These are phyloP conservation scores for Globisporangium carolinianum DNA, from an alignment of 352 stramenopile genomes.

Conservation along the genomic window DNA sequence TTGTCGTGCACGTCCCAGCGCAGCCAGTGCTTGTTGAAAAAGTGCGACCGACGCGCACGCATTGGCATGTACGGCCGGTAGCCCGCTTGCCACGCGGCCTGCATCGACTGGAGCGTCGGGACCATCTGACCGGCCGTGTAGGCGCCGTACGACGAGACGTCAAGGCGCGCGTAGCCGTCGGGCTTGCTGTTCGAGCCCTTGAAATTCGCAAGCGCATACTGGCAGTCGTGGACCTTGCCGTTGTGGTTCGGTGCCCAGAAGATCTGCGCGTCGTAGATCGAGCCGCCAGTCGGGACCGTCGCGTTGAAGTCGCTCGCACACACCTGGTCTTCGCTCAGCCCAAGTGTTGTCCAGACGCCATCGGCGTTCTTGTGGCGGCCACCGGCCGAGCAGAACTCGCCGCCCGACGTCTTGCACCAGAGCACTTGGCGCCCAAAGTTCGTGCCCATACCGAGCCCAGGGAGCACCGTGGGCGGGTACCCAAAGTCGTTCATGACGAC, in stretches of 20 bases:
- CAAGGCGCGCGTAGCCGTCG: constrained; percentile 19
- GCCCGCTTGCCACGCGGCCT: constrained; percentile 25
- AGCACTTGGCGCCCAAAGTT: constrained; percentile 65
- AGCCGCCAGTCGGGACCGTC: constrained; percentile 19
- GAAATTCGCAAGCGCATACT: constrained; percentile 60
- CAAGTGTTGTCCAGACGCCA: constrained; percentile 17
- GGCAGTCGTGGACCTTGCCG: constrained; percentile 49
- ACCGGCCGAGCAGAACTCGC: constrained; percentile 41
- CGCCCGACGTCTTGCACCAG: constrained; percentile 65
- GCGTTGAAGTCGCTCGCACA: constrained; percentile 23
- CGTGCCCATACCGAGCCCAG: constrained; percentile 41
- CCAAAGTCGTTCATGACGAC: constrained; percentile 87
- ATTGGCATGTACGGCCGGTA: constrained; percentile 75
- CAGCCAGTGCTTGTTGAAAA: constrained; percentile 68
- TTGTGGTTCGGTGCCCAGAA: constrained; percentile 43
- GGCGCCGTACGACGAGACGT: constrained; percentile 21
- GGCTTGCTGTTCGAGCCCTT: constrained; percentile 19
- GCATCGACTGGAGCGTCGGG: constrained; percentile 49
- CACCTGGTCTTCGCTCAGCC: constrained; percentile 11
- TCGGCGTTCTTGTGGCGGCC: constrained; percentile 16
- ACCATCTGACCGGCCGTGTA: constrained; percentile 24
- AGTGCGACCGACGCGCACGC: constrained; percentile 39
- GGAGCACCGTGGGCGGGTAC: constrained; percentile 54
- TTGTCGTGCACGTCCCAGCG: constrained; percentile 38
- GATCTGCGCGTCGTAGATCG: constrained; percentile 33